Evolutionary conservation across 352 stramenopile species (phyloP).

Genomic region (Phytophthora pinifolia): DNA sequence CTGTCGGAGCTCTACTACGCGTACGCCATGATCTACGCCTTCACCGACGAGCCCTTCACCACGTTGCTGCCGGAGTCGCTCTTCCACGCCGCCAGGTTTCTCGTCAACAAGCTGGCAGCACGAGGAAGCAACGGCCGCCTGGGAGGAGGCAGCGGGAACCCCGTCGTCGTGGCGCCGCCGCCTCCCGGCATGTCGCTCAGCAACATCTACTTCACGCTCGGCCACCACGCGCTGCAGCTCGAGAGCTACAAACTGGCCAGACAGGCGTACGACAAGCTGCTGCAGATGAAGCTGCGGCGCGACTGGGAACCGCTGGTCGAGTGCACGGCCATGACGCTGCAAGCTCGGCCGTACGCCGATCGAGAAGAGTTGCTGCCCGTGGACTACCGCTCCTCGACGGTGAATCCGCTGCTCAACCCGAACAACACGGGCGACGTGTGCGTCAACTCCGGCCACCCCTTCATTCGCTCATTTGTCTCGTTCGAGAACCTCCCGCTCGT

Average conservation of each 20-base stretch:
- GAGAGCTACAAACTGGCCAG: conserved; percentile 93
- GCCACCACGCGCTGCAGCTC: conserved; percentile 89
- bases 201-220: conserved; percentile 94
- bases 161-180: conserved; percentile 14
- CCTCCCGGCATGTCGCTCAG: conserved; percentile 88
- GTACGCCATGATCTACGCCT: conserved; percentile 92
- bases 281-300: conserved; percentile 84
- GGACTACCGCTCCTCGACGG: conserved; percentile 93
- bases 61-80: conserved; percentile 90
- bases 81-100: conserved; percentile 91
- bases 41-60: conserved; percentile 95
- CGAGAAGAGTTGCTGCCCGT: conserved; percentile 93
- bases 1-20: conserved; percentile 93
- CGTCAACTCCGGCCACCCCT: conserved; percentile 93
- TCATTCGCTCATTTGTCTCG: conserved; percentile 94
- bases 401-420: conserved; percentile 92
- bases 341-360: conserved; percentile 93
- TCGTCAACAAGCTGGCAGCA: conserved; percentile 88
- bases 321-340: conserved; percentile 90
- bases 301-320: conserved; percentile 91
- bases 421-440: conserved; percentile 90
- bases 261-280: conserved; percentile 92
- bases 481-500: conserved; percentile 96
- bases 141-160: conserved; percentile 21
- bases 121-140: conserved; percentile 26